Base-by-base conservation (phyloP, 257 asterid genomes). In the Nicotiana otophora region DNA sequence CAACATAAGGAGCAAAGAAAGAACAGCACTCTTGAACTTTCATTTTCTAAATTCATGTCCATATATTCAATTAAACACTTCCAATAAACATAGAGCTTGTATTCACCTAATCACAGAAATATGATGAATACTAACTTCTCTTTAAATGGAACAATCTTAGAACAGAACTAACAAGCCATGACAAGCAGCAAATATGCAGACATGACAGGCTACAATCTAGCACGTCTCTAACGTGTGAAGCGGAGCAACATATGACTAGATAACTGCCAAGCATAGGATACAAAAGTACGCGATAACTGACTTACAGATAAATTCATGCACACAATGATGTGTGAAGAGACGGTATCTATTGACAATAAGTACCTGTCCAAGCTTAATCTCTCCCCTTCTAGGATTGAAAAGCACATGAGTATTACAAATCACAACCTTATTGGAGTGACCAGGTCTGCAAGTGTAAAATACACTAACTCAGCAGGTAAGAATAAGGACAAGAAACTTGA, bases 301-400 rank as follows among this genome's bases (percentile, higher is more conserved):
- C 53, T 51, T 51, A 4, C 15, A 17, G 53, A 75, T 51, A 75
- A 46, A 75, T 75, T 74, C 80, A 74, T 51, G 63, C 80, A 75
- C 80, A 51, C 62, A 75, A 26, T 17, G 26, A 74, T 26, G 42
- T 4, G 42, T 48, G 80, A 75, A 51, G 39, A 64, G 53, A 63
- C 23, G 81, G 34, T 60, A 82, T 30, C 57, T 58, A 39, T 15
- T 57, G 77, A 85, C 28, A 82, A 81, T 57, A 53, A 20, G 55
- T 88, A 95, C 99, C 97, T 95, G 99, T 42, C 98, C 99, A 84
- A 95, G 99, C 90, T 95, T 95, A 66, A 95, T 85, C 63, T 95
- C 99, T 82, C 99, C 99, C 84, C 99, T 92, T 83, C 84, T 94
- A 76, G 99, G 98, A 91, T 95, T 95, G 90, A 91, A 95, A 90